Conservation (phyloP, 2,329 filamentous ascomycete genomes). For the Ascochyta fabae region DNA sequence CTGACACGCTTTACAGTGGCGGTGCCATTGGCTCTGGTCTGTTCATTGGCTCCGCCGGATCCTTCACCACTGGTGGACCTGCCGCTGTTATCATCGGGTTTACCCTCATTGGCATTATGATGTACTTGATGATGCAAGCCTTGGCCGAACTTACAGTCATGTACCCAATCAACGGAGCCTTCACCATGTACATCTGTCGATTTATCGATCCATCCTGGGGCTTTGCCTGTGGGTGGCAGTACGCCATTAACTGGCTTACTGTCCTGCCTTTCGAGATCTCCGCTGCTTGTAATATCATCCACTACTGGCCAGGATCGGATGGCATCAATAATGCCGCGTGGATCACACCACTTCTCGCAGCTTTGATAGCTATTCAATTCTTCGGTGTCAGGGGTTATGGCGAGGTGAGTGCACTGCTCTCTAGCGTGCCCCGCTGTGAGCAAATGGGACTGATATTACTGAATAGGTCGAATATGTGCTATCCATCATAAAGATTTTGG, state of each 20-base stretch:
- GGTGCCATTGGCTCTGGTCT: slow-evolving; percentile 65
- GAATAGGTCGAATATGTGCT: slow-evolving; percentile 59
- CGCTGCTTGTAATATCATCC: slow-evolving; percentile 43
- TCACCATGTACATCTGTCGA: slow-evolving; percentile 50
- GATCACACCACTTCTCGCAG: slow-evolving; percentile 41
- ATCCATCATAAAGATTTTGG: slow-evolving; percentile 63
- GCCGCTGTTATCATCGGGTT: slow-evolving; percentile 23
- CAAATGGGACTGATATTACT: not conserved
- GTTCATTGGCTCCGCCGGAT: slow-evolving; percentile 60
- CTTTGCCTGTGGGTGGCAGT: slow-evolving; percentile 46
- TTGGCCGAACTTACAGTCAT: slow-evolving; percentile 51
- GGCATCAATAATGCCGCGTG: slow-evolving; percentile 26
- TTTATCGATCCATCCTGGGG: slow-evolving; percentile 53
- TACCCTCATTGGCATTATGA: slow-evolving; percentile 10
- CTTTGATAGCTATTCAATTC: slow-evolving; percentile 37
- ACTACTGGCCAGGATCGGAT: slow-evolving; percentile 31
- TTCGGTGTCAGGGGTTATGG: slow-evolving; percentile 46
- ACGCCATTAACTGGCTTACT: slow-evolving; percentile 41
- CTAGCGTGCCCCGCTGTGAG: not conserved
- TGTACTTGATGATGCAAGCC: slow-evolving; percentile 46
- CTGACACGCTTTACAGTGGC: slow-evolving; percentile 38
- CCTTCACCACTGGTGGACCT: slow-evolving; percentile 14
- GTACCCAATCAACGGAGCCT: slow-evolving; percentile 52
- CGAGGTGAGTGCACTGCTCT: slow-evolving; percentile 39
- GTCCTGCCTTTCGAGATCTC: slow-evolving; percentile 45